A percentile compares a stretch with the other conserved stretches of the same genome.
Evolutionary conservation across 345 rosid genomes (phyloP).

Genomic region (Ailanthus altissimus): DNA sequence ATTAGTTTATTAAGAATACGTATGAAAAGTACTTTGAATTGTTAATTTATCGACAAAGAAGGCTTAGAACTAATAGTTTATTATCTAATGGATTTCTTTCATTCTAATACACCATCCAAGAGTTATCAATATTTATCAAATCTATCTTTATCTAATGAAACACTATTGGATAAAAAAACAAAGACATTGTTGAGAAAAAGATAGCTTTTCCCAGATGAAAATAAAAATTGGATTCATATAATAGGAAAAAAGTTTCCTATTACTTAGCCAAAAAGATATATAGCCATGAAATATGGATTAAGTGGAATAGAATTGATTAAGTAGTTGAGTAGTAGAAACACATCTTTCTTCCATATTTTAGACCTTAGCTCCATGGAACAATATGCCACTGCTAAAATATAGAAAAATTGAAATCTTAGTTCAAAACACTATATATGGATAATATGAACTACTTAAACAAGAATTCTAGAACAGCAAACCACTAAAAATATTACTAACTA

Average conservation of each 20-base stretch:
- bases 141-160: slow-evolving; percentile 7
- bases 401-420: not conserved
- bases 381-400: slow-evolving; percentile 8
- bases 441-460: not conserved
- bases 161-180: slow-evolving; percentile 4
- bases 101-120: not conserved
- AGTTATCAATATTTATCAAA: slow-evolving; percentile 1
- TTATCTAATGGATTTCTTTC: not conserved
- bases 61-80: slow-evolving; percentile 12
- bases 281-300: not conserved
- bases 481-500: too few relatives aligned
- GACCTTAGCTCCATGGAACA: slow-evolving; percentile 15
- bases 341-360: not conserved
- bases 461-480: not conserved
- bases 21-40: not conserved
- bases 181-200: slow-evolving; percentile 1
- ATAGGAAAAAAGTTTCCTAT: not conserved
- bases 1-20: not conserved
- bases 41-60: slow-evolving; percentile 9
- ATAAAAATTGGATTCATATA: not conserved
- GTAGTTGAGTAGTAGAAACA: slow-evolving; percentile 11
- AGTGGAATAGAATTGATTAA: not conserved
- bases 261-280: not conserved
- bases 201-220: not conserved
- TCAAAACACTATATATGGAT: not conserved